phyloP scores from a whole-genome alignment of 495 filamentous ascomycete genomes.

The Geopyxis carbonaria region DNA sequence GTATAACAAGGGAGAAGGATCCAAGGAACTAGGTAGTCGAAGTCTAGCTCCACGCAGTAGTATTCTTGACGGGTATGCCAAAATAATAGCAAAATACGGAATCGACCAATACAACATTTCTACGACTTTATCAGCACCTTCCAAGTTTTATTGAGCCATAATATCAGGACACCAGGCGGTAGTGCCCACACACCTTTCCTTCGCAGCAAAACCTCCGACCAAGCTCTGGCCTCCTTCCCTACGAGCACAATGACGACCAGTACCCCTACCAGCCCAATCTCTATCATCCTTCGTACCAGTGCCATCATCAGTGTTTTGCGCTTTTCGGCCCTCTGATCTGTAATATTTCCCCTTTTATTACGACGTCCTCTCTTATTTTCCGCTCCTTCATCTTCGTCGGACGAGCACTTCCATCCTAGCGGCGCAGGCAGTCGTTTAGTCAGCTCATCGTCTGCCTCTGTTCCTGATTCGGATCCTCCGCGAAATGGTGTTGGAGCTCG shows the following conservation, averaged over 20 bases:
- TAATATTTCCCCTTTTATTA: constrained; percentile 3
- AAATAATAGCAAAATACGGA: constrained; percentile 6
- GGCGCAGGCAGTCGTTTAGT: constrained; percentile 22
- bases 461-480: constrained; percentile 20
- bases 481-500: constrained; percentile 11
- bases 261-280: constrained; percentile 19
- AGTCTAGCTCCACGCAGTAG: constrained; percentile 11
- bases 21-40: constrained; percentile 39
- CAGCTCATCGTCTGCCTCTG: constrained; percentile 24
- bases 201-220: constrained; percentile 15
- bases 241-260: constrained; percentile 16
- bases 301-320: constrained; percentile 16
- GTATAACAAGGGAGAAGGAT: constrained; percentile 82
- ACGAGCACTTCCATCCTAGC: constrained; percentile 13
- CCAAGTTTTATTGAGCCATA: neutral
- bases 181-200: constrained; percentile 13
- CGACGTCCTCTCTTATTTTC: constrained; percentile 13
- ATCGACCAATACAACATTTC: constrained; percentile 3
- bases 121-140: constrained; percentile 3
- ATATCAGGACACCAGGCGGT: neutral
- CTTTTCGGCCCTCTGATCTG: constrained; percentile 6
- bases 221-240: constrained; percentile 14
- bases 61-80: constrained; percentile 16
- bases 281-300: constrained; percentile 18
- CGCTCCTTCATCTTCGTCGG: constrained; percentile 17